A percentile compares a stretch with the other conserved stretches of the same genome.
Conservation (phyloP, 331 rosid species). For the Ulmus americana region DNA sequence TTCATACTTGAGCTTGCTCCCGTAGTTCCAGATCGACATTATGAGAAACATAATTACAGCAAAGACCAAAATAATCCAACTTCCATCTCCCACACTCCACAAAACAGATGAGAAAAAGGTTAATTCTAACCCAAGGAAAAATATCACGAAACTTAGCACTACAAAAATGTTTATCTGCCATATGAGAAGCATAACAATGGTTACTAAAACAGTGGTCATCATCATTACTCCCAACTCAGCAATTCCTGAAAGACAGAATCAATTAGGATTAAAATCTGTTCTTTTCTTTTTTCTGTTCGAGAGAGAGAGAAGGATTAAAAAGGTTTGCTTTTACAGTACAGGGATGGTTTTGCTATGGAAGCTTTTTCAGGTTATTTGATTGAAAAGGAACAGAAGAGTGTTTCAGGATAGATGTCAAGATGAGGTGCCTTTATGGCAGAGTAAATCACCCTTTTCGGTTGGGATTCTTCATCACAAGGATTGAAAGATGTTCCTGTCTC, state of each 20-base stretch:
- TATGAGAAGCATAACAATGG: constrained; percentile 96
- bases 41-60: constrained; percentile 71
- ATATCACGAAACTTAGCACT: constrained; percentile 53
- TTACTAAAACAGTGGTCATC: constrained; percentile 82
- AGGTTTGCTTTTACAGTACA: neutral
- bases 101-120: constrained; percentile 81
- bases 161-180: constrained; percentile 81
- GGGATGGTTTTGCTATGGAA: too few relatives aligned
- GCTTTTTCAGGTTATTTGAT: too few relatives aligned
- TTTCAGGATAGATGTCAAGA: too few relatives aligned
- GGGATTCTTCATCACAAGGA: too few relatives aligned
- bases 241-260: constrained; percentile 52
- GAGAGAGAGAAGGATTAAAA: constrained; percentile 6
- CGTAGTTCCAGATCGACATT: constrained; percentile 87
- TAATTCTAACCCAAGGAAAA: constrained; percentile 87
- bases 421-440: too few relatives aligned
- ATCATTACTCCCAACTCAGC: constrained; percentile 98
- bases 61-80: constrained; percentile 95
- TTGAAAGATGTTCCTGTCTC: too few relatives aligned
- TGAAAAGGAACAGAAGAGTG: too few relatives aligned
- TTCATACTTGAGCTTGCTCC: constrained; percentile 94
- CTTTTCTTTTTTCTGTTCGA: too few relatives aligned
- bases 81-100: constrained; percentile 88
- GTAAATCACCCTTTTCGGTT: too few relatives aligned
- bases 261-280: neutral